These are phyloP conservation scores for Claviceps humidiphila DNA, from an alignment of 2,329 filamentous ascomycete species.

Conservation along the genomic window DNA sequence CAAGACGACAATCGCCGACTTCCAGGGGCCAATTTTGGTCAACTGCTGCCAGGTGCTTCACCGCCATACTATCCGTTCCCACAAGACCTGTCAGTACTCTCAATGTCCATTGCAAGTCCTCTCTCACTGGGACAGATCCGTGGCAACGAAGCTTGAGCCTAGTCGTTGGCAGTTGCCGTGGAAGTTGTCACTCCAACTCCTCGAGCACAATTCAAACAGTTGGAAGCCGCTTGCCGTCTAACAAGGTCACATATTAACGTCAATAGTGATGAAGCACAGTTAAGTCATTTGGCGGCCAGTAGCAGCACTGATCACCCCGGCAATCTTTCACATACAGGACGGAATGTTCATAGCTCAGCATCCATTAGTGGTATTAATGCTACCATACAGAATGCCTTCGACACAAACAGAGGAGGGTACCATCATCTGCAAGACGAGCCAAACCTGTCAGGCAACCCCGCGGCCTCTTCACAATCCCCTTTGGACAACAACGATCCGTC, in stretches of 20 bases:
- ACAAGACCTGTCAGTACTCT: conserved; percentile 4
- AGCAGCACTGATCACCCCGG: conserved; percentile 3
- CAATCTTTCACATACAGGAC: conserved; percentile 5
- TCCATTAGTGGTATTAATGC: background rate
- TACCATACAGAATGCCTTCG: background rate
- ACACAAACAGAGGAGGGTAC: background rate
- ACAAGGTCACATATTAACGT: conserved; percentile 2
- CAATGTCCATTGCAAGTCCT: conserved; percentile 1
- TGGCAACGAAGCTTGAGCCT: conserved; percentile 26
- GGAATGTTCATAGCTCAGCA: conserved; percentile 6
- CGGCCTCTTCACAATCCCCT: background rate
- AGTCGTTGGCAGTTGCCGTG: conserved; percentile 5
- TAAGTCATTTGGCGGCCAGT: background rate
- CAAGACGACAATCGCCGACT: conserved; percentile 1
- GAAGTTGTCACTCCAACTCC: conserved; percentile 16
- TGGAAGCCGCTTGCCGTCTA: conserved; percentile 15
- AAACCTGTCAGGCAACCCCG: background rate
- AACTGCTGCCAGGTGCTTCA: conserved; percentile 13
- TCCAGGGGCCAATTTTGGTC: background rate
- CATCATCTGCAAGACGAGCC: background rate
- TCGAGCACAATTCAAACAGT: conserved; percentile 15
- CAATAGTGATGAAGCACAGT: conserved; percentile 1
- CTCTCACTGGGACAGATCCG: background rate
- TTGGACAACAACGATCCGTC: conserved; percentile 2
- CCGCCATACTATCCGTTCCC: conserved; percentile 1